A percentile compares a stretch with the other conserved stretches of the same genome.
Conservation (phyloP, 768 basidiomycete genomes). For the Lactifluus hygrophoroides region DNA sequence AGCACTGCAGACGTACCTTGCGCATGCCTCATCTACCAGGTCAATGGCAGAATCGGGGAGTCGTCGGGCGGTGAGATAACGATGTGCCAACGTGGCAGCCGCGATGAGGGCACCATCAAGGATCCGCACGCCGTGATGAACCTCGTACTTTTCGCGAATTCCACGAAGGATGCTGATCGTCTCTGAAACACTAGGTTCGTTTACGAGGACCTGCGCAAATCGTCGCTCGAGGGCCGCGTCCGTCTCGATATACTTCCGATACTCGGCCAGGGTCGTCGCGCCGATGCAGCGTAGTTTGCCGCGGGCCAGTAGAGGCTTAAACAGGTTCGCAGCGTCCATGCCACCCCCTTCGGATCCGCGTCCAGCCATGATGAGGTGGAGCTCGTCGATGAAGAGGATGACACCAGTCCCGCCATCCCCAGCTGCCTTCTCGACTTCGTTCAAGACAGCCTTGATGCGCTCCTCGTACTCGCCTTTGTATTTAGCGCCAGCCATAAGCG, state of each 20-base stretch:
- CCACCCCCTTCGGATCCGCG: constrained; percentile 75
- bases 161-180: constrained; percentile 92
- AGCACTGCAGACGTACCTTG: constrained; percentile 54
- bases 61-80: constrained; percentile 77
- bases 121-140: constrained; percentile 86
- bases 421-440: constrained; percentile 85
- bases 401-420: constrained; percentile 62
- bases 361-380: constrained; percentile 91
- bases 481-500: constrained; percentile 86
- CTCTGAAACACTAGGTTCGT: constrained; percentile 83
- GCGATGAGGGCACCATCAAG: constrained; percentile 80
- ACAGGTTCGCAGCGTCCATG: constrained; percentile 89
- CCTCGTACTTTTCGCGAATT: constrained; percentile 83
- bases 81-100: constrained; percentile 86
- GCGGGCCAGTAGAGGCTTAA: constrained; percentile 86
- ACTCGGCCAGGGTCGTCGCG: constrained; percentile 88
- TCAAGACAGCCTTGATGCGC: constrained; percentile 84
- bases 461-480: constrained; percentile 98
- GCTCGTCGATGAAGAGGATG: constrained; percentile 92
- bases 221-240: constrained; percentile 87
- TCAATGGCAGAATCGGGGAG: constrained; percentile 87
- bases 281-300: constrained; percentile 76
- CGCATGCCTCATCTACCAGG: constrained; percentile 86
- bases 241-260: constrained; percentile 88
- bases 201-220: constrained; percentile 89